Evolutionary conservation across 208 protist genomes (phyloP), one percentile per base, ranked within the genome.

Genomic region (Leishmania martiniquensis): DNA sequence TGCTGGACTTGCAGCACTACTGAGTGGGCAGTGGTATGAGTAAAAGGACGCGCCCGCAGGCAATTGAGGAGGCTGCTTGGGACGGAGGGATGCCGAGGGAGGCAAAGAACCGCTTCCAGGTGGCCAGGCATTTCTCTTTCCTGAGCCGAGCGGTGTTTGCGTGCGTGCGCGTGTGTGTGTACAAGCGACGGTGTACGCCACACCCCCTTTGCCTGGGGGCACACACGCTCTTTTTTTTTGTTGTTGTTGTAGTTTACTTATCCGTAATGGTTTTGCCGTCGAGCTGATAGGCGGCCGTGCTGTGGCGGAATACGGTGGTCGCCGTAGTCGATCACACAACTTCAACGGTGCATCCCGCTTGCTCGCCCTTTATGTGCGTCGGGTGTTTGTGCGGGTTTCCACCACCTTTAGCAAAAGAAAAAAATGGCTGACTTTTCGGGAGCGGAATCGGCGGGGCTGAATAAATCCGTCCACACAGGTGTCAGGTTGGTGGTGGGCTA

Each of bases 1-100:
- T 95, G 15, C 82, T 97, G 59, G 93, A 97, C 49, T 80, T 97
- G 60, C 89, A 92, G 74, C 92, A 96, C 72, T 96, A 95, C 55
- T 96, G 82, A 67, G 37, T 1, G 37, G 34, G 17, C 34, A 7
- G 17, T 39, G 60, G 20, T 15, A 12, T 44, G 60, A 67, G 10
- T 44, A 39, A 9, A 12, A 0, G n/a, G n/a, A 22, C 13, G 37
- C 17, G 60, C 37, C 60, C 6, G 29, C 1, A 22, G 29, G 34
- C 22, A 17, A n/a, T 4, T 20, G 60, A 2, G 60, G n/a, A n/a
- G 7, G 34, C 5, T 39, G 3, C 29, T 67, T 45, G 15, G 6
- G 0, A n/a, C 5, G 60, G 13, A 44, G 37, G n/a, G 20, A 67
- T 44, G 15, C 34, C 6, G 17, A 44, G 20, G 25, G 37, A n/a